A percentile compares a stretch with the other conserved stretches of the same genome.
These are phyloP conservation scores for Quercus robur DNA, from an alignment of 306 rosid genomes.

Conservation along the genomic window DNA sequence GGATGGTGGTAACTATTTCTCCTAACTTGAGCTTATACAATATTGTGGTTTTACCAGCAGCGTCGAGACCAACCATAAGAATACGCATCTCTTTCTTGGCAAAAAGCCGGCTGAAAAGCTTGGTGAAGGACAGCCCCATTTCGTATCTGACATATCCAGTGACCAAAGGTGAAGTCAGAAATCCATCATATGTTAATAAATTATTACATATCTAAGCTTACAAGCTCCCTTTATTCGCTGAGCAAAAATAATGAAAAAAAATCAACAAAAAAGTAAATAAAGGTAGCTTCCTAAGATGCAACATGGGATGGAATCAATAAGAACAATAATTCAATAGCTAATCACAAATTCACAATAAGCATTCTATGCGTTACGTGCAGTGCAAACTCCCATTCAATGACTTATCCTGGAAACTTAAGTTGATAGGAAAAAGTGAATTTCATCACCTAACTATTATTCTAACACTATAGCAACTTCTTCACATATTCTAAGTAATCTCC, in stretches of 20 bases:
- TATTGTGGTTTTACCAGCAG: slow-evolving; percentile 54
- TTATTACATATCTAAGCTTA: neutral
- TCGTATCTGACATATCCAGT: slow-evolving; percentile 17
- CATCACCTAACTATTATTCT: no score
- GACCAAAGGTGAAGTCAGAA: neutral
- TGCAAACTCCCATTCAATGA: no score
- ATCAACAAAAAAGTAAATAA: neutral
- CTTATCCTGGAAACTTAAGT: no score
- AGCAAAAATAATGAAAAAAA: neutral
- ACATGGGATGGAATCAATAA: no score
- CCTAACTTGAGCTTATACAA: slow-evolving; percentile 56
- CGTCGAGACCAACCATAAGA: slow-evolving; percentile 59
- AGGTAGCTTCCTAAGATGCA: no score
- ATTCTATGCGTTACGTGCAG: no score
- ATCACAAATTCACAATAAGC: no score
- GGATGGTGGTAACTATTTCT: slow-evolving; percentile 52
- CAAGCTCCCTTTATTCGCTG: neutral
- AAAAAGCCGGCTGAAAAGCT: slow-evolving; percentile 40
- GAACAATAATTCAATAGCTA: no score
- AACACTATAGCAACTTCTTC: no score
- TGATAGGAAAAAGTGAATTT: no score
- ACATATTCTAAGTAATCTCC: no score
- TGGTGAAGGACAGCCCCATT: slow-evolving; percentile 48
- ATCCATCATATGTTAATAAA: neutral
- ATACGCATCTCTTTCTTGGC: slow-evolving; percentile 56